Conservation (phyloP, 331 rosid species). For the Prunus yedoensis region DNA sequence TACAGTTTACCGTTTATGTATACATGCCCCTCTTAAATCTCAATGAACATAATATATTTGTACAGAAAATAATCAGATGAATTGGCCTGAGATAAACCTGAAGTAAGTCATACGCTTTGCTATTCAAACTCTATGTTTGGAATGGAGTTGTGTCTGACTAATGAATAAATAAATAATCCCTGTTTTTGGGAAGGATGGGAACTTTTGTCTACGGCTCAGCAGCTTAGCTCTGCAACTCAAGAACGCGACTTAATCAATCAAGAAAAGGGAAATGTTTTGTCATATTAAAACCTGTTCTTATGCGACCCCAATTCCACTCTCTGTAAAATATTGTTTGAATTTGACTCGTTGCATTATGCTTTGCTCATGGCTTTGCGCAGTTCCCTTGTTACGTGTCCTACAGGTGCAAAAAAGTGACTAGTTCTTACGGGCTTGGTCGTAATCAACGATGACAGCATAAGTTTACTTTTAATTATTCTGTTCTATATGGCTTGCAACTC, state of each 20-base stretch:
- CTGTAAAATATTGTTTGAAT: constrained; percentile 2
- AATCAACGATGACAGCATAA: constrained; percentile 15
- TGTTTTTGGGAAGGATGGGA: not conserved
- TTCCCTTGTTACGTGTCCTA: too few species aligned
- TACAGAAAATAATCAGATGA: not conserved
- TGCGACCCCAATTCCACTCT: not conserved
- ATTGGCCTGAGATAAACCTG: not conserved
- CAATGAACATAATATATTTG: too few species aligned
- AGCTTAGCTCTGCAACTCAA: not conserved
- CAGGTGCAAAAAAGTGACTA: too few species aligned
- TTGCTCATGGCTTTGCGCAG: not conserved
- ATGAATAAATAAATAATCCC: not conserved
- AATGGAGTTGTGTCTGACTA: not conserved
- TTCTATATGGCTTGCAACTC: not conserved
- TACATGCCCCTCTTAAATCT: too few species aligned
- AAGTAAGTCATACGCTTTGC: not conserved
- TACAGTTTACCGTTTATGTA: not conserved
- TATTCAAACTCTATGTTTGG: not conserved
- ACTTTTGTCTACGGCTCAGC: not conserved
- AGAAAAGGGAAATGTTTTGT: not conserved
- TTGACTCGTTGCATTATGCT: not conserved
- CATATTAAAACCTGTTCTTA: not conserved
- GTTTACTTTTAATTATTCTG: not conserved
- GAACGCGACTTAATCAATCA: not conserved
- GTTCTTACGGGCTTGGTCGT: constrained; percentile 13